These are phyloP conservation scores for Aegle marmelos DNA, from an alignment of 345 rosid species.

Conservation along the genomic window DNA sequence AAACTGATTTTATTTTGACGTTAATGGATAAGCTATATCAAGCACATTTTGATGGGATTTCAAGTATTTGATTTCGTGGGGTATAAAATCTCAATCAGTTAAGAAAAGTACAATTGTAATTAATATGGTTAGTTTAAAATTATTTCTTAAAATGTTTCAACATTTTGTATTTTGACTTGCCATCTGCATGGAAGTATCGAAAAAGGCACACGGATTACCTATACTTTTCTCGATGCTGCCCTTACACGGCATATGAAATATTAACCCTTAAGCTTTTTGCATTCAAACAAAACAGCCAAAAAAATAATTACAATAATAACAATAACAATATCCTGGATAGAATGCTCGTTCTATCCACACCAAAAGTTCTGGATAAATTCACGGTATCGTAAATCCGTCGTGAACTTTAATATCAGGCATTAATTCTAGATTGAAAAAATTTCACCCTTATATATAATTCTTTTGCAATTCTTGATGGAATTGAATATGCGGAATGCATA, in stretches of 20 bases:
- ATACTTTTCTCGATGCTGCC: conserved; percentile 47
- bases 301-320: neutral
- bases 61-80: conserved; percentile 50
- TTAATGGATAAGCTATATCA: conserved; percentile 27
- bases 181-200: conserved; percentile 42
- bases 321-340: too few species aligned
- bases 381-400: too few species aligned
- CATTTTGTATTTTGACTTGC: conserved; percentile 41
- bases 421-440: too few species aligned
- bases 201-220: conserved; percentile 37
- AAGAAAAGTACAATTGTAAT: conserved; percentile 25
- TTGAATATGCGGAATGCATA: neutral
- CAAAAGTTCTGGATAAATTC: too few species aligned
- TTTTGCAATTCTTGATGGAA: conserved; percentile 4
- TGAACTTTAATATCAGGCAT: too few species aligned
- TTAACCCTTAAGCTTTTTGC: conserved; percentile 27
- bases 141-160: conserved; percentile 22
- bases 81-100: conserved; percentile 52
- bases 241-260: conserved; percentile 39
- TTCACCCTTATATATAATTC: too few species aligned
- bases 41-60: conserved; percentile 29
- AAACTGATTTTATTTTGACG: conserved; percentile 12
- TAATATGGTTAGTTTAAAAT: conserved; percentile 1
- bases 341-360: too few species aligned
- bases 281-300: conserved; percentile 1